A percentile compares a stretch with the other conserved stretches of the same genome.
Evolutionary conservation across 768 basidiomycete species (phyloP).

Genomic region (Auricularia heimuer): DNA sequence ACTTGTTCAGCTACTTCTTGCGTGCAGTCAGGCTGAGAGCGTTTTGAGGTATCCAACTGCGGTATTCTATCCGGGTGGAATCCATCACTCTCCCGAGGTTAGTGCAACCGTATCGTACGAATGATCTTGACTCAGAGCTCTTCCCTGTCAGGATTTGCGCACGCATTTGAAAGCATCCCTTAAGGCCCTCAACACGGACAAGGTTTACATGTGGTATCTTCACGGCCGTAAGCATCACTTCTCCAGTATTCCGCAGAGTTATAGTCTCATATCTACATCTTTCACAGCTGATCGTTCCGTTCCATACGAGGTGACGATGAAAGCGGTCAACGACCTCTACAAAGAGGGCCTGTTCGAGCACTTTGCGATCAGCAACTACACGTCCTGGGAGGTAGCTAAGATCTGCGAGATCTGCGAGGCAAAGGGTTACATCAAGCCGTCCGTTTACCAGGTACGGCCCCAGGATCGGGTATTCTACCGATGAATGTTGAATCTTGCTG

Average conservation of each 20-base stretch:
- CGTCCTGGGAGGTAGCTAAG: conserved; percentile 38
- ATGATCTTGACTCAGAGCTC: no score
- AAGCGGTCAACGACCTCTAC: conserved; percentile 37
- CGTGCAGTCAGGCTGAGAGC: no score
- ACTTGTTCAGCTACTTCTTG: no score
- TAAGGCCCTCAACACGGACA: conserved; percentile 37
- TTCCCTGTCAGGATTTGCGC: conserved; percentile 22
- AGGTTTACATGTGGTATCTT: conserved; percentile 38
- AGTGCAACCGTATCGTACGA: no score
- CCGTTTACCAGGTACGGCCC: conserved; percentile 29
- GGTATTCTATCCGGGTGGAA: no score
- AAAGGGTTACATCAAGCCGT: conserved; percentile 39
- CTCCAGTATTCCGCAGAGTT: background rate
- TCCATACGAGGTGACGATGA: conserved; percentile 37
- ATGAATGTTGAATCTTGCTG: background rate
- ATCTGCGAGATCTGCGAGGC: conserved; percentile 30
- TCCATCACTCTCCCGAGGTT: no score
- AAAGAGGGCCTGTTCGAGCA: conserved; percentile 31
- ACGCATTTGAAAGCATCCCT: conserved; percentile 25
- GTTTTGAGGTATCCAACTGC: no score
- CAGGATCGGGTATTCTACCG: conserved; percentile 3
- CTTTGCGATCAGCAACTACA: conserved; percentile 37
- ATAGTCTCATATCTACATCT: background rate
- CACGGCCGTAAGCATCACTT: conserved; percentile 26
- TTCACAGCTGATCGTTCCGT: conserved; percentile 26